Base-by-base conservation (phyloP, 2,329 filamentous ascomycete species). In the Hypoxylon sp. region DNA sequence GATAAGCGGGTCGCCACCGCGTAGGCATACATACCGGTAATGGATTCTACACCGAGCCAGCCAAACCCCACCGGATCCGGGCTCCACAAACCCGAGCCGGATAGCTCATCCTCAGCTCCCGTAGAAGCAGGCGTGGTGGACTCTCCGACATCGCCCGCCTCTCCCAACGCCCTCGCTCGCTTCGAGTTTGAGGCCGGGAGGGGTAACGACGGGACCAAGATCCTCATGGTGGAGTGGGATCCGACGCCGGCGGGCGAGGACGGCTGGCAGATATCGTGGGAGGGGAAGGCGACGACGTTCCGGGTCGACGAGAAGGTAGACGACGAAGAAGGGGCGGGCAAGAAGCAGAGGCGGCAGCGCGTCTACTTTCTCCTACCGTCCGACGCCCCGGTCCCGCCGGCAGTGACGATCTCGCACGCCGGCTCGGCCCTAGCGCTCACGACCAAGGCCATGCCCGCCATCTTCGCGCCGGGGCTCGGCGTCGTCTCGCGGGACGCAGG, bases 171-270 rank as follows among this genome's bases (percentile, higher is more conserved):
- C n/a, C 82, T 93, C 47, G 90, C 92, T 47, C 89, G 93, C 62
- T 97, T 96, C 78, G 93, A 97, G 76, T 96, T 97, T 74, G 91
- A 94, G 78, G 83, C 87, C 0, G 90, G 89, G 34, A 87, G 86
- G 75, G 90, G 88, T 51, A 92, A 92, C 72, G 90, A 94, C 68
- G 93, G 93, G 41, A 96, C 92, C 66, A 97, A 97, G 81, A 89
- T 97, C 67, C 81, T 97, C 71, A 95, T 97, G 92, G 89, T 97
- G 39, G 93, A 97, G 77, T 97, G 93, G 93, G 88, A 92, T 74
- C 75, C 78, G 39, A 30, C 52, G 34, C 52, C 63, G 13, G 17
- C 64, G 17, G 68, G 68, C 13, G 64, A 70, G 34, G 64, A 70
- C 20, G 75, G 76, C 62, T 97, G 93, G 93, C 86, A 91, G 61